Evolutionary conservation across 148 eudicot species (phyloP).

Genomic region (Camellia lanceoleosa): DNA sequence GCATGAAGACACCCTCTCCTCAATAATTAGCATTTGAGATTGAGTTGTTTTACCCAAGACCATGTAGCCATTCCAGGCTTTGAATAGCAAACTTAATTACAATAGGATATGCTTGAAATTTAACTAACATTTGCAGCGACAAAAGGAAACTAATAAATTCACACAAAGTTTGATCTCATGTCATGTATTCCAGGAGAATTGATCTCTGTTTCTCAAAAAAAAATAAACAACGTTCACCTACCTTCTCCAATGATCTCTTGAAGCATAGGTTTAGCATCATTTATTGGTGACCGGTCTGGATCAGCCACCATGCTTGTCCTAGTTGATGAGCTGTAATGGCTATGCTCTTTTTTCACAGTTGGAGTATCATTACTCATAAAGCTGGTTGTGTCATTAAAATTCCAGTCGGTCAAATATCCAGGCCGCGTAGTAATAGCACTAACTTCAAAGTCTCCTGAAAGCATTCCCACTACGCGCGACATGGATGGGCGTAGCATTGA

Average conservation of each 20-base stretch:
- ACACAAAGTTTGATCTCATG: neutral
- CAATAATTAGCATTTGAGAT: too few relatives aligned
- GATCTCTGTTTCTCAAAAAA: neutral
- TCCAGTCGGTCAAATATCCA: conserved; percentile 72
- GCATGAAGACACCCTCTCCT: too few relatives aligned
- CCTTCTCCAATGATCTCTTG: conserved; percentile 29
- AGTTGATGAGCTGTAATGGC: conserved; percentile 23
- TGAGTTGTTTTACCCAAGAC: too few relatives aligned
- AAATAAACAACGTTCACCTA: conserved; percentile 14
- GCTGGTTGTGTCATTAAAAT: conserved; percentile 42
- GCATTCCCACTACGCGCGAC: conserved; percentile 84
- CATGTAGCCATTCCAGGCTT: too few relatives aligned
- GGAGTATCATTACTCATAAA: conserved; percentile 30
- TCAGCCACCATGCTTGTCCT: conserved; percentile 21
- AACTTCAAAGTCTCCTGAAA: conserved; percentile 64
- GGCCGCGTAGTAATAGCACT: conserved; percentile 54
- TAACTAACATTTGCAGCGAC: neutral
- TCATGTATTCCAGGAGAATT: neutral
- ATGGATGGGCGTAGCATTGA: conserved; percentile 74
- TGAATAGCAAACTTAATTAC: too few relatives aligned
- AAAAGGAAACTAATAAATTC: too few relatives aligned
- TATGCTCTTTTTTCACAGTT: conserved; percentile 13
- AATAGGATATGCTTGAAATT: neutral
- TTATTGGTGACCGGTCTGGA: conserved; percentile 22
- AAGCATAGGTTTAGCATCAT: conserved; percentile 21